phyloP scores from a whole-genome alignment of 345 rosid species.

The Luvunga scandens region DNA sequence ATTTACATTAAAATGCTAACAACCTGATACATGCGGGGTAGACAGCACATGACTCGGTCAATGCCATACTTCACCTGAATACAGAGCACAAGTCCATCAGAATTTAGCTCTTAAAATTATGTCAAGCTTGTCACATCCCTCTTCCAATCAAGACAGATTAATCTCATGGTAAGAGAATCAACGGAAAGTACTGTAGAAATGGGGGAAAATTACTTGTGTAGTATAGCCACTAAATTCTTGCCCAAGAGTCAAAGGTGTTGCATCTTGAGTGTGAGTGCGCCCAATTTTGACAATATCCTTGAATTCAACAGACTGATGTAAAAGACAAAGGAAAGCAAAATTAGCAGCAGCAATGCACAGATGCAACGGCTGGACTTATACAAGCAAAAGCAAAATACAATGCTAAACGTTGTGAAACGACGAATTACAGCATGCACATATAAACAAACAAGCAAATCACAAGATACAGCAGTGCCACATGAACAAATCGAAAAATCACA shows the following conservation, averaged over 20 bases:
- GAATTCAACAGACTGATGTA: conserved; percentile 65
- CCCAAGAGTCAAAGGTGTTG: conserved; percentile 95
- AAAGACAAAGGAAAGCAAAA: conserved; percentile 1
- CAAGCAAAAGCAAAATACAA: conserved; percentile 6
- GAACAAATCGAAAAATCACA: background rate
- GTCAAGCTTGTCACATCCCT: background rate
- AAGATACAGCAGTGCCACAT: background rate
- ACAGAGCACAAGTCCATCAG: conserved; percentile 6
- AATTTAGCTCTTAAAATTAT: conserved; percentile 1
- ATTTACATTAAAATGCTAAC: conserved; percentile 13
- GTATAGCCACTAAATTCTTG: conserved; percentile 98
- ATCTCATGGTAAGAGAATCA: background rate
- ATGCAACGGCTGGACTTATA: background rate
- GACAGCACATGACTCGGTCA: conserved; percentile 62
- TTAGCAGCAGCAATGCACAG: background rate
- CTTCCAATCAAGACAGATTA: conserved; percentile 6
- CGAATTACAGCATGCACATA: background rate
- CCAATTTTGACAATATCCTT: conserved; percentile 93
- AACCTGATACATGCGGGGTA: conserved; percentile 94
- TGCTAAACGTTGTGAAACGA: background rate
- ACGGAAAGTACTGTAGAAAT: conserved; percentile 5
- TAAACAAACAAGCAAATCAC: background rate
- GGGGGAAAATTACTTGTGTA: conserved; percentile 62
- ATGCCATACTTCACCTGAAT: conserved; percentile 85
- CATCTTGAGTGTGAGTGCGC: conserved; percentile 97